Evolutionary conservation across 257 asterid genomes (phyloP).

Genomic region (Ligustrum vulgare): DNA sequence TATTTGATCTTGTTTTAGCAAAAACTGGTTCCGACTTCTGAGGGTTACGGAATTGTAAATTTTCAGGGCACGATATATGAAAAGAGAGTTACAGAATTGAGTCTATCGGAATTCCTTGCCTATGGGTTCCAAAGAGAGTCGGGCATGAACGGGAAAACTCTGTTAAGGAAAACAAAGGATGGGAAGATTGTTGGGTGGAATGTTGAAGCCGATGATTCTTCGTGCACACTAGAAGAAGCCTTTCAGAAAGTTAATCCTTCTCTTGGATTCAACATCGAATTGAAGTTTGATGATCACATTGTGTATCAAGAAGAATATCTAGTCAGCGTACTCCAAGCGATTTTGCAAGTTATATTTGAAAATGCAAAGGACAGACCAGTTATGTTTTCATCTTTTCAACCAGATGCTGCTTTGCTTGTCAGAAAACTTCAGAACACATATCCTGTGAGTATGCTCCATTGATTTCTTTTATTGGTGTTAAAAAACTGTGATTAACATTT

Average conservation of each 20-base stretch:
- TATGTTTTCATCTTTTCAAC: constrained; percentile 82
- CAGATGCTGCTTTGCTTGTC: constrained; percentile 72
- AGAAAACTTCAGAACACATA: constrained; percentile 62
- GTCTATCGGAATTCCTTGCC: constrained; percentile 65
- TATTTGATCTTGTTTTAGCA: too few species aligned
- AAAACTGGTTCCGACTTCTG: too few species aligned
- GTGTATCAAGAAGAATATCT: constrained; percentile 62
- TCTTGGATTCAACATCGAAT: constrained; percentile 83
- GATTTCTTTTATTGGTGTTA: too few species aligned
- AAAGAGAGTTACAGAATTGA: constrained; percentile 72
- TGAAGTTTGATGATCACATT: constrained; percentile 74
- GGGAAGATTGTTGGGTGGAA: constrained; percentile 70
- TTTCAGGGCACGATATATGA: constrained; percentile 66
- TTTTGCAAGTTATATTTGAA: constrained; percentile 54
- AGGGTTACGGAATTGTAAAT: not conserved
- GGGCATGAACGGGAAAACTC: constrained; percentile 48
- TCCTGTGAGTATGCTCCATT: constrained; percentile 50
- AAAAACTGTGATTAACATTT: too few species aligned
- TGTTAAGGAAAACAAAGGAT: constrained; percentile 77
- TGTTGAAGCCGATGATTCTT: constrained; percentile 69
- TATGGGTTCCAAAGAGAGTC: constrained; percentile 74
- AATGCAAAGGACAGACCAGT: constrained; percentile 69
- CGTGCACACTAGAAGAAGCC: constrained; percentile 81
- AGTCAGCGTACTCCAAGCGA: constrained; percentile 37
- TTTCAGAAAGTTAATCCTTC: constrained; percentile 67